These are phyloP conservation scores for Diaporthe citrichinensis DNA, from an alignment of 2,329 filamentous ascomycete genomes.

Conservation along the genomic window DNA sequence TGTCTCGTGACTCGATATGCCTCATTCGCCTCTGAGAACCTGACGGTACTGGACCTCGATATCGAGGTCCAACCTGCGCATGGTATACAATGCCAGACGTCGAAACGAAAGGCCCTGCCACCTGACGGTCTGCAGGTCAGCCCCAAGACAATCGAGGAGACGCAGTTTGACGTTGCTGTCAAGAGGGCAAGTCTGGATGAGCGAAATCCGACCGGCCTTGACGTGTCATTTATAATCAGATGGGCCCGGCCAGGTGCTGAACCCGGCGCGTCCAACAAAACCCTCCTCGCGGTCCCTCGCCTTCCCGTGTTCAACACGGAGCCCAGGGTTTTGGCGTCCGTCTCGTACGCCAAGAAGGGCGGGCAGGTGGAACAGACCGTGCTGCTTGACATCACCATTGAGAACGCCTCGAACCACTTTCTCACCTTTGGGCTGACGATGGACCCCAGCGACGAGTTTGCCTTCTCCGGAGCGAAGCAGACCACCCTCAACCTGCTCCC, in stretches of 20 bases:
- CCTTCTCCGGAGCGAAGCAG: constrained; percentile 90
- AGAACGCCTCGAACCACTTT: constrained; percentile 96
- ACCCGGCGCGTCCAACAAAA: constrained; percentile 66
- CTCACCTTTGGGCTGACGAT: constrained; percentile 92
- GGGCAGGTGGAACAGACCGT: constrained; percentile 54
- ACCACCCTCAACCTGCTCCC: constrained; percentile 86
- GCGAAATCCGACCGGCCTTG: constrained; percentile 79
- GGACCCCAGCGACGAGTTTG: constrained; percentile 94
- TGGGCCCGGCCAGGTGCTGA: constrained; percentile 75
- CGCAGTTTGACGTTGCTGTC: constrained; percentile 79
- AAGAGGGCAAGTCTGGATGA: constrained; percentile 88
- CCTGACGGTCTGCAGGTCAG: constrained; percentile 64
- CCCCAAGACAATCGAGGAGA: constrained; percentile 79
- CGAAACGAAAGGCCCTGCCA: constrained; percentile 56
- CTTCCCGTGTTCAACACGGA: constrained; percentile 87
- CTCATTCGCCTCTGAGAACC: constrained; percentile 82
- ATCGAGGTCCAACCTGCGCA: constrained; percentile 64
- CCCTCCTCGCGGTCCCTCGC: constrained; percentile 81
- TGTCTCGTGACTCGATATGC: constrained; percentile 79
- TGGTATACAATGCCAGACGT: constrained; percentile 70
- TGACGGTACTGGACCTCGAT: constrained; percentile 74
- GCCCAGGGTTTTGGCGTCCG: constrained; percentile 82
- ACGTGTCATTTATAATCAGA: constrained; percentile 80
- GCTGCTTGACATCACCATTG: constrained; percentile 75
- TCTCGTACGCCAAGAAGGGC: constrained; percentile 58